Base-by-base conservation (phyloP, 228 moss, liverwort and hornwort genomes). In the Sphagnum fallax region DNA sequence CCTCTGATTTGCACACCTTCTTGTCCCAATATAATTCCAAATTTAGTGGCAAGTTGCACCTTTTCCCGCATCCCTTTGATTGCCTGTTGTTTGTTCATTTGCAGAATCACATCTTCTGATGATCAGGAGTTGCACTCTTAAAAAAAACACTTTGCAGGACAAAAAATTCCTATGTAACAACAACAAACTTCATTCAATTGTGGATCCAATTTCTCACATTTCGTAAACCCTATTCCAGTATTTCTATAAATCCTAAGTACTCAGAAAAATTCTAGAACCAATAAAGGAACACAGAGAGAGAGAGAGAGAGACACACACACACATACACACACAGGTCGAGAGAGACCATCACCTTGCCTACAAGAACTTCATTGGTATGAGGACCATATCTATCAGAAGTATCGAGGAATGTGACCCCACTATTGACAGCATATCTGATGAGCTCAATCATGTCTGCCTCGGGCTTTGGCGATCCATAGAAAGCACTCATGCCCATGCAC, bases 401-500 rank as follows among this genome's bases (percentile, higher is more conserved):
- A 50, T 76, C 76, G 10, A 76, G 13, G 5, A 71, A 63, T 4
- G 71, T 76, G 5, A 76, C 32, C 8, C 76, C 71, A 48, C 48
- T 52, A 52, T 6, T 47, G 62, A 76, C 57, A 8, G 76, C 67
- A 15, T 71, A 71, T 47, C 48, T 61, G 12, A 76, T 67, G 66
- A 76, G 71, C 63, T 76, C 6, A 16, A 76, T 8, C 76, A 76
- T 76, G 58, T 67, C 71, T 6, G 16, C 6, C 47, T 71, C 71
- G 0, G 52, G 71, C 67, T 76, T 62, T 53, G 57, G 67, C 49
- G 68, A 67, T 4, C 63, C 64, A 51, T 77, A 77, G 67, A 74
- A 74, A 64, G 82, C 82, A 49, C 73, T 74, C 71, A 79, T 5
- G 51, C 82, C 76, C 82, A 82, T 82, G 65, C 79, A 76, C 62